Conservation (phyloP, 352 stramenopile genomes). For the Phytophthora idaei region DNA sequence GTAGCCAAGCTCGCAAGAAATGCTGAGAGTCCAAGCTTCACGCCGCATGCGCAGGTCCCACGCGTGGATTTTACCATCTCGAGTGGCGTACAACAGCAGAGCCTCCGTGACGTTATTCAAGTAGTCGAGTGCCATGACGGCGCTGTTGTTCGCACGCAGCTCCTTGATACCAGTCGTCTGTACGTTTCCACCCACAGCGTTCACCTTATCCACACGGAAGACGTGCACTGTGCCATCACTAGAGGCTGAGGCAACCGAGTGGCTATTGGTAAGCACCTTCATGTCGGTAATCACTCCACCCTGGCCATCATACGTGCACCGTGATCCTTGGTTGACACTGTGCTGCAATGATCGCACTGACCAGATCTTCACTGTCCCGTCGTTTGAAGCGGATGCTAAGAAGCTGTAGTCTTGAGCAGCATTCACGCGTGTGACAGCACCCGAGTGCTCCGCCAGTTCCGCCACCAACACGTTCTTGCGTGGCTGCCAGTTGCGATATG, state of each 20-base stretch:
- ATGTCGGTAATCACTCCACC: constrained; percentile 93
- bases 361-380: constrained; percentile 97
- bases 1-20: constrained; percentile 95
- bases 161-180: constrained; percentile 76
- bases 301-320: constrained; percentile 94
- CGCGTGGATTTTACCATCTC: constrained; percentile 86
- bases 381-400: constrained; percentile 95
- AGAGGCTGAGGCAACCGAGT: constrained; percentile 93
- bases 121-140: constrained; percentile 95
- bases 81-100: constrained; percentile 94
- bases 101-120: constrained; percentile 95
- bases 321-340: constrained; percentile 92
- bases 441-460: constrained; percentile 92
- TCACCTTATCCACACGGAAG: constrained; percentile 95
- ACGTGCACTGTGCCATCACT: constrained; percentile 94
- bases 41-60: constrained; percentile 93
- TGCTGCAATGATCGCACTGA: constrained; percentile 93
- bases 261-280: constrained; percentile 95
- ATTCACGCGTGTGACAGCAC: constrained; percentile 92
- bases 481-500: constrained; percentile 81
- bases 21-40: constrained; percentile 93
- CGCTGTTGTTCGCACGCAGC: constrained; percentile 85
- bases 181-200: constrained; percentile 67
- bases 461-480: constrained; percentile 85
- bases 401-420: constrained; percentile 96